Evolutionary conservation across 2,329 filamentous ascomycete species (phyloP), one percentile per base, ranked within the genome.

Genomic region (Penicillium freii): DNA sequence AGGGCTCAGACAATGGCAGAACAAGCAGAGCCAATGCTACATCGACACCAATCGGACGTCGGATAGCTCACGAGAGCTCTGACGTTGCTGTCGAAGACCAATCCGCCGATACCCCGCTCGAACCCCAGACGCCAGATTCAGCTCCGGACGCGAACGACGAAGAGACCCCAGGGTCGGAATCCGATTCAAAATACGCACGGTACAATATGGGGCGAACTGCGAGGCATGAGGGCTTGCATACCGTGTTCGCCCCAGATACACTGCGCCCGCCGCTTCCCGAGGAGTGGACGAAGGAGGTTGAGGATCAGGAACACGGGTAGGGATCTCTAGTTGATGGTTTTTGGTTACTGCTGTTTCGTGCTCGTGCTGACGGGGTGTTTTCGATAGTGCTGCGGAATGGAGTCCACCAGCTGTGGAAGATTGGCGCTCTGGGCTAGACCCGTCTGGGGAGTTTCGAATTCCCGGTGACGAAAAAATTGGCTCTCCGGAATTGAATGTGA

Each of bases 251-350:
- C 9, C 23, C 45, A 36, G 52, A 49, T n/a, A 40, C 36, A 15
- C 36, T 19, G 11, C 53, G 53, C 21, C 53, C 53, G 25, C 46
- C 46, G 19, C 53, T 56, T 31, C 53, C 53, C 13, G 53, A 51
- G 39, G 25, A 21, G 39, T 56, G 53, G 53, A 56, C 53, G 23
- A 50, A 38, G 15, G 53, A 56, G 5, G 8, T 15, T 10, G 39
- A 45, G 47, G 53, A 38, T 9, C 46, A 6, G 17, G 39, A 56
- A 4, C n/a, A 43, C 13, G 29, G 31, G 53, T 56, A 51, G 21
- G 53, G 13, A 15, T n/a, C 34, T 27, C 23, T 33, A 23, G 7
- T 23, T 31, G 51, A 31, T 47, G 17, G 5, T n/a, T 2, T 44
- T 33, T 38, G 29, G 29, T 46, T 10, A 19, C 13, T 2, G 19